These are phyloP conservation scores for Aspergillus sp. DNA, from an alignment of 2,329 filamentous ascomycete genomes.

Conservation along the genomic window DNA sequence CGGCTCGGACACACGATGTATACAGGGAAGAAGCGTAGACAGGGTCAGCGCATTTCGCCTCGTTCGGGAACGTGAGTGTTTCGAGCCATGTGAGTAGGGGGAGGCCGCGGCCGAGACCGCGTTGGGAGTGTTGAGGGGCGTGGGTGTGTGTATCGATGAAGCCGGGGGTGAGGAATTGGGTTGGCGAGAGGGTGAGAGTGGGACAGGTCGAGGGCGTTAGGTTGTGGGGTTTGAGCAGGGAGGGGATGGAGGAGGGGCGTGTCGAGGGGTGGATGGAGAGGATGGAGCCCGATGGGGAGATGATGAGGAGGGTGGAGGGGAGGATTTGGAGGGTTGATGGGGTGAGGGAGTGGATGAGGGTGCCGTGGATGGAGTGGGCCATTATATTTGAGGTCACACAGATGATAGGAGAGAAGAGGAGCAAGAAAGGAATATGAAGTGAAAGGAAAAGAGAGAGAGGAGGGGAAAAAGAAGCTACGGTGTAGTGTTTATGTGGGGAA, in stretches of 20 bases:
- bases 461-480: neutral
- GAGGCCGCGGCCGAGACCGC: conserved; percentile 44
- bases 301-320: conserved; percentile 31
- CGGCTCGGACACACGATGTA: conserved; percentile 53
- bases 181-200: conserved; percentile 27
- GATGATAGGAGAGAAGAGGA: too few relatives aligned
- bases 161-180: conserved; percentile 34
- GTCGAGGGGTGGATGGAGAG: conserved; percentile 25
- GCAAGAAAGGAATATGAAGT: too few relatives aligned
- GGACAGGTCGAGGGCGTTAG: conserved; percentile 27
- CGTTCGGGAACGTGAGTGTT: conserved; percentile 63
- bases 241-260: conserved; percentile 19
- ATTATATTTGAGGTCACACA: conserved; percentile 1
- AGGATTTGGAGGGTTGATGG: conserved; percentile 30
- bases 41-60: conserved; percentile 59
- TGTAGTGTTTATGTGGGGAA: too few relatives aligned
- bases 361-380: conserved; percentile 36
- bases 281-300: conserved; percentile 31
- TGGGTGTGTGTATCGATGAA: conserved; percentile 68
- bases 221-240: conserved; percentile 23
- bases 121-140: conserved; percentile 57
- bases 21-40: conserved; percentile 56
- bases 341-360: conserved; percentile 31
- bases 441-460: neutral
- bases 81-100: conserved; percentile 61